phyloP scores from a whole-genome alignment of 768 basidiomycete species.

The Termitomyces sp. region DNA sequence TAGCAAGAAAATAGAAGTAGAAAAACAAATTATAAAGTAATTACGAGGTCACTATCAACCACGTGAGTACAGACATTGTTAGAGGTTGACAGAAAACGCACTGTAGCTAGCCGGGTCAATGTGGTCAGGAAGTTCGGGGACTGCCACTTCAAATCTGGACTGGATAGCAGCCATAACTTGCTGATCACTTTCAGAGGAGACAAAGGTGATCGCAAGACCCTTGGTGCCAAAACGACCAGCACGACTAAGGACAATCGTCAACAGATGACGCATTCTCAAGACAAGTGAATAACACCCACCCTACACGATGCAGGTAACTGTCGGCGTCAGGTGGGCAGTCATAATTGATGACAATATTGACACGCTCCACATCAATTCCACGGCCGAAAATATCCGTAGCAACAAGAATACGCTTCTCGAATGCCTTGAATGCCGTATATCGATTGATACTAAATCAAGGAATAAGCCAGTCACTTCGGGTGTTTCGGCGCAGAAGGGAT shows the following conservation, averaged over 20 bases:
- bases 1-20: slow-evolving; percentile 1
- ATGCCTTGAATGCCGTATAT: slow-evolving; percentile 97
- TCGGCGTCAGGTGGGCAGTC: slow-evolving; percentile 97
- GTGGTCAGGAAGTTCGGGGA: slow-evolving; percentile 89
- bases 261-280: neutral
- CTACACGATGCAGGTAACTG: slow-evolving; percentile 97
- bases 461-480: slow-evolving; percentile 3
- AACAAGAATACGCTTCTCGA: slow-evolving; percentile 98
- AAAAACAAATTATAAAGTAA: slow-evolving; percentile 4
- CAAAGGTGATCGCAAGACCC: slow-evolving; percentile 97
- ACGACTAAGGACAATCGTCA: slow-evolving; percentile 47
- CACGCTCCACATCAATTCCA: slow-evolving; percentile 98
- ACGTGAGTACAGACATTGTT: neutral
- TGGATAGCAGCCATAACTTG: slow-evolving; percentile 95
- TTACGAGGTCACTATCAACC: slow-evolving; percentile 20
- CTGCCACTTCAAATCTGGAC: slow-evolving; percentile 94
- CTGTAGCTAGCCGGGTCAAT: slow-evolving; percentile 96
- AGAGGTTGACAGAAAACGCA: slow-evolving; percentile 34
- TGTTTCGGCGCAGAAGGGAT: neutral
- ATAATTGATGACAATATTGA: slow-evolving; percentile 99
- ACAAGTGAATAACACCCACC: slow-evolving; percentile 38
- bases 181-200: slow-evolving; percentile 86
- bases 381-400: slow-evolving; percentile 99
- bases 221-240: slow-evolving; percentile 99
- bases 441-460: slow-evolving; percentile 66